Evolutionary conservation across 2,329 filamentous ascomycete genomes (phyloP).

Genomic region (Aspergillus ochraceus): DNA sequence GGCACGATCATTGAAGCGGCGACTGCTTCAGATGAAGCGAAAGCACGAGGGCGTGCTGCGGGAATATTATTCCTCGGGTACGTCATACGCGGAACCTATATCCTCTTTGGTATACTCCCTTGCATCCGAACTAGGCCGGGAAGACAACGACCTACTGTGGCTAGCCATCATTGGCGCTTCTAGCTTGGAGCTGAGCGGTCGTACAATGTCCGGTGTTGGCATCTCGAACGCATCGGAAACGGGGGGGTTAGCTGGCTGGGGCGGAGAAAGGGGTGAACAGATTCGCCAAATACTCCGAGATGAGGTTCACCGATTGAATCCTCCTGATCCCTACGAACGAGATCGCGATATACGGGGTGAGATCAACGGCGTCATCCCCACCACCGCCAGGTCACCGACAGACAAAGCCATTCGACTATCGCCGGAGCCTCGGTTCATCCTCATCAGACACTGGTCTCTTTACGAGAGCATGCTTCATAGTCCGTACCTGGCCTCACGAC

Average conservation of each 20-base stretch:
- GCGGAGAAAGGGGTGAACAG: slow-evolving; percentile 76
- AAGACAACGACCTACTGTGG: slow-evolving; percentile 97
- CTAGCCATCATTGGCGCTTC: slow-evolving; percentile 90
- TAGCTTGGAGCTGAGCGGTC: slow-evolving; percentile 88
- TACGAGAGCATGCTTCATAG: slow-evolving; percentile 99
- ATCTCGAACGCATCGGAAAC: slow-evolving; percentile 56
- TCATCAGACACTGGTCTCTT: slow-evolving; percentile 93
- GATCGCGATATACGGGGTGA: slow-evolving; percentile 65
- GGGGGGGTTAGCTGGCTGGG: slow-evolving; percentile 68
- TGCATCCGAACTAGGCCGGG: slow-evolving; percentile 88
- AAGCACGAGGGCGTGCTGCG: slow-evolving; percentile 76
- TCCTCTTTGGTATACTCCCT: slow-evolving; percentile 93
- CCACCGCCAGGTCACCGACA: slow-evolving; percentile 81
- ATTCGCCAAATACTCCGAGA: slow-evolving; percentile 85
- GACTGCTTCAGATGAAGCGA: slow-evolving; percentile 70
- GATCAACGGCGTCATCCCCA: slow-evolving; percentile 79
- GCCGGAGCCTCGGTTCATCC: slow-evolving; percentile 87
- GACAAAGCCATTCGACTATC: slow-evolving; percentile 91
- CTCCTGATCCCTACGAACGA: slow-evolving; percentile 61
- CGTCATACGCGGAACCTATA: slow-evolving; percentile 91
- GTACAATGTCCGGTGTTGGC: slow-evolving; percentile 77
- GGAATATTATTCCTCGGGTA: slow-evolving; percentile 81
- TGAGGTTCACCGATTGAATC: slow-evolving; percentile 91
- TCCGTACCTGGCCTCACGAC: slow-evolving; percentile 83
- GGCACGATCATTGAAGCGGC: slow-evolving; percentile 68